Base-by-base conservation (phyloP, 768 basidiomycete genomes). In the Suillus weaverae region DNA sequence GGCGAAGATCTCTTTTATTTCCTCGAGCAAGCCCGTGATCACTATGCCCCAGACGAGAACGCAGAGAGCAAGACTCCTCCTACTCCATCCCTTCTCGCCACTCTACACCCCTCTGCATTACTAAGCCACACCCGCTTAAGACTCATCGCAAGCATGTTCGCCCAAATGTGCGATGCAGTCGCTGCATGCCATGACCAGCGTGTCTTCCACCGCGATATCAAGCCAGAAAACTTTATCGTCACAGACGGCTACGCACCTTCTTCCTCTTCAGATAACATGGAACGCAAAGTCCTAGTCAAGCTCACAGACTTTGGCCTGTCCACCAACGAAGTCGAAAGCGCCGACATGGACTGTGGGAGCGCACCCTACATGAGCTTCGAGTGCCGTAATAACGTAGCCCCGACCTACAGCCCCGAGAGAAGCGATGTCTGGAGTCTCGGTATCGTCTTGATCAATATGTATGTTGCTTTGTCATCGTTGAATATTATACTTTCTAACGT, bases 341-440 rank as follows among this genome's bases (percentile, higher is more conserved):
- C 91, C 64, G 97, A 99, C 77, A 94, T 99, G 85, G 97, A 99
- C 76, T 99, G 97, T 77, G 97, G 97, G 64, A 97, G 95, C 76
- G 95, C 95, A 61, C 97, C 97, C 0, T 99, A 99, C 77, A 98
- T 99, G 97, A 96, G 94, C 76, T 98, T 90, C 73, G 97, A 99
- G 83, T 99, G 97, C 80, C 90, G 97, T 76, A 99, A 99, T 83
- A 97, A 98, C 78, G 84, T 95, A 69, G 92, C 91, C 35, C 96
- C 97, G 67, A 92, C 91, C 59, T 99, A 99, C 82, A 86, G 86
- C 68, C 95, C 97, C 67, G 91, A 91, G 71, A 92, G 93, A 64
- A 97, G 97, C 66, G 97, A 99, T 79, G 95, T 99, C 62, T 99
- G 95, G 97, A 98, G 97, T 32, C 85, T 99, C 70, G 97, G 97